Conservation (phyloP, 768 basidiomycete species). For the Gymnopilus dilepis region DNA sequence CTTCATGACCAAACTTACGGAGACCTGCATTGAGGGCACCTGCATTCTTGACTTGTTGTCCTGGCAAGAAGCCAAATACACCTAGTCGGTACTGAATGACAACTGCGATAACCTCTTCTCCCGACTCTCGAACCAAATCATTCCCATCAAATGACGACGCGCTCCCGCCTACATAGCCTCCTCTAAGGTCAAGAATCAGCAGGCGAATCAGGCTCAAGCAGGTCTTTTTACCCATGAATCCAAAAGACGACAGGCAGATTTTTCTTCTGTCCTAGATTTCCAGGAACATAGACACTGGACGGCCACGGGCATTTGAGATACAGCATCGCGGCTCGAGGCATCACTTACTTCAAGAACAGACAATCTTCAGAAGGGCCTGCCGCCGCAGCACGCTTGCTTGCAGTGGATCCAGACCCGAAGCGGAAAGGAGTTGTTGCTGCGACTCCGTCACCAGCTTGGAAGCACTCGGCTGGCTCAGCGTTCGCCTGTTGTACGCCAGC, state of each 20-base stretch:
- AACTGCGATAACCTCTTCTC: slow-evolving; percentile 41
- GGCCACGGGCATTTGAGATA: too few species aligned
- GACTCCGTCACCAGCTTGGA: slow-evolving; percentile 34
- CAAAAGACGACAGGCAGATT: slow-evolving; percentile 47
- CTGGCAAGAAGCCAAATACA: slow-evolving; percentile 52
- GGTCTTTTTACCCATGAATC: slow-evolving; percentile 44
- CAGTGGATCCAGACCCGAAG: neutral
- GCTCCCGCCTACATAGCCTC: slow-evolving; percentile 38
- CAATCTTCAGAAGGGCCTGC: slow-evolving; percentile 42
- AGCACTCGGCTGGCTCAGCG: slow-evolving; percentile 38
- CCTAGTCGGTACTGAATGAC: slow-evolving; percentile 50
- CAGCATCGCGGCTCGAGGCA: neutral
- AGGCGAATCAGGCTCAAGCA: neutral
- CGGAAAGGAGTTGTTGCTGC: slow-evolving; percentile 39
- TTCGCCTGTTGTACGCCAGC: slow-evolving; percentile 39
- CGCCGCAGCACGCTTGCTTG: neutral
- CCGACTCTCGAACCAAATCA: slow-evolving; percentile 41
- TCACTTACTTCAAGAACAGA: slow-evolving; percentile 42
- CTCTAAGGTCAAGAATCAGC: slow-evolving; percentile 20
- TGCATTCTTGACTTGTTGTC: slow-evolving; percentile 42
- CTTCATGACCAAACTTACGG: slow-evolving; percentile 33
- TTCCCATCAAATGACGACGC: slow-evolving; percentile 38
- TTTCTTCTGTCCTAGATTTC: slow-evolving; percentile 28
- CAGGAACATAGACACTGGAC: slow-evolving; percentile 43
- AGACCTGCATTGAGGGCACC: slow-evolving; percentile 56